Evolutionary conservation across 768 basidiomycete genomes (phyloP), one percentile per base, ranked within the genome.

Genomic region (Mycena haematopus): DNA sequence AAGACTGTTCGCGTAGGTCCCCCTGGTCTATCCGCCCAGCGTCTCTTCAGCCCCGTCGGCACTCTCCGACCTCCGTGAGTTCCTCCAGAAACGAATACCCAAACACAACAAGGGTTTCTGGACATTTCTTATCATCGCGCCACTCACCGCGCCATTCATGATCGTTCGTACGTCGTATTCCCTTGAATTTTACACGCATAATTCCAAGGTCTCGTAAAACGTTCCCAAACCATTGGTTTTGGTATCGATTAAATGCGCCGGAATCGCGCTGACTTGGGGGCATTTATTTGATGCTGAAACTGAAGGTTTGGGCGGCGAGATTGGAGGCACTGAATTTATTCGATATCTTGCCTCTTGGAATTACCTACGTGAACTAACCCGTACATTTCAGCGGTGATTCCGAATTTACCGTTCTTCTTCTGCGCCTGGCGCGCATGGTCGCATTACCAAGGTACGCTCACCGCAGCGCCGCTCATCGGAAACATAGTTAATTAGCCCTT

Each of bases 391-490:
- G 92, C 92, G 25, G 71, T 93, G 46, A 85, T 93, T 74, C 92
- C 92, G 31, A 94, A 94, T 72, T 74, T 94, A 22, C 92, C 92
- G 0, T 89, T 94, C 72, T 92, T 94, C 78, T 94, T 91, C 75
- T 92, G 90, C 68, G 84, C 80, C 11, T 94, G 92, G 92, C 82
- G 92, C 46, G 87, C 90, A 45, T 94, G 91, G 91, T 89, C 87
- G 42, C 92, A 94, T 74, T 93, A 89, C 72, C 84, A 80, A 82
- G 91, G 91, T 91, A 60, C 46, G 60, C 57, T 36, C 10, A 27
- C 59, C 45, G 29, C n/a, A n/a, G n/a, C n/a, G 9, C 15, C 21
- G 9, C 11, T 45, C 8, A 8, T 24, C 4, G 44, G n/a, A n/a
- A 45, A 24, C 6, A n/a, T n/a, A n/a, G n/a, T 42, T n/a, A 42